Percentiles rank a stretch among this genome's conserved stretches.
Conservation (phyloP, 2,329 filamentous ascomycete species). For the Geoglossum cookeanum region DNA sequence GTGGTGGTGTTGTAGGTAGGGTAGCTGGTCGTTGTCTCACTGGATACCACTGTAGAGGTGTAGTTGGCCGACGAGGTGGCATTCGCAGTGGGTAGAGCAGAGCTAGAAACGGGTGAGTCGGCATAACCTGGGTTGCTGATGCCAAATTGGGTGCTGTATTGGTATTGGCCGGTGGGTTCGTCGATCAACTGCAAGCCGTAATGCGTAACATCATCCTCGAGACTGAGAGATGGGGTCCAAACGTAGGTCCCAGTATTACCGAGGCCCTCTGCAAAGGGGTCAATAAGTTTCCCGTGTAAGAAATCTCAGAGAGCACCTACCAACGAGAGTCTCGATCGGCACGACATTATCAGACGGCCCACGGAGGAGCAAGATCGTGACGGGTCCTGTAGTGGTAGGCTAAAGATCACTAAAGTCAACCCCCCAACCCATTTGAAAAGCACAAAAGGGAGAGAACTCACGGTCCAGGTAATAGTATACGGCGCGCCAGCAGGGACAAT, state of each 20-base stretch:
- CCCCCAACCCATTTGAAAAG: not conserved
- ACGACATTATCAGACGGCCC: slow-evolving; percentile 36
- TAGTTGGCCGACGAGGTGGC: not conserved
- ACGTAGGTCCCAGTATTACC: slow-evolving; percentile 34
- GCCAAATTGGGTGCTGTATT: slow-evolving; percentile 43
- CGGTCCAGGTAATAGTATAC: slow-evolving; percentile 39
- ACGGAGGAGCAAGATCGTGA: slow-evolving; percentile 41
- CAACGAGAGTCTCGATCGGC: slow-evolving; percentile 13
- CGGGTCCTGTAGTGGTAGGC: slow-evolving; percentile 26
- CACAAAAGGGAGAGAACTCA: slow-evolving; percentile 13
- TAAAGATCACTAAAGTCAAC: not conserved
- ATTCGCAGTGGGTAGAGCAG: not conserved
- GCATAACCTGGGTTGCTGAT: slow-evolving; percentile 26
- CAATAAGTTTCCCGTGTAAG: slow-evolving; percentile 13
- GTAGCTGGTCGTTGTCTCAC: not conserved
- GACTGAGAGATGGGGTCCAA: slow-evolving; percentile 32
- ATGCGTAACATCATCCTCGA: slow-evolving; percentile 29
- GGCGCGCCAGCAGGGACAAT: slow-evolving; percentile 34
- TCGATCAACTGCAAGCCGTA: slow-evolving; percentile 44
- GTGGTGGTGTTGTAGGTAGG: not conserved
- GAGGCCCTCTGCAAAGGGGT: slow-evolving; percentile 32
- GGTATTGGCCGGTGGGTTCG: slow-evolving; percentile 38
- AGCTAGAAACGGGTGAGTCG: not conserved
- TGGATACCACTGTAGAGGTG: not conserved
- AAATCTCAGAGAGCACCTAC: not conserved